Base-by-base conservation (phyloP, 305 asterid species). In the Galium porrigens region DNA sequence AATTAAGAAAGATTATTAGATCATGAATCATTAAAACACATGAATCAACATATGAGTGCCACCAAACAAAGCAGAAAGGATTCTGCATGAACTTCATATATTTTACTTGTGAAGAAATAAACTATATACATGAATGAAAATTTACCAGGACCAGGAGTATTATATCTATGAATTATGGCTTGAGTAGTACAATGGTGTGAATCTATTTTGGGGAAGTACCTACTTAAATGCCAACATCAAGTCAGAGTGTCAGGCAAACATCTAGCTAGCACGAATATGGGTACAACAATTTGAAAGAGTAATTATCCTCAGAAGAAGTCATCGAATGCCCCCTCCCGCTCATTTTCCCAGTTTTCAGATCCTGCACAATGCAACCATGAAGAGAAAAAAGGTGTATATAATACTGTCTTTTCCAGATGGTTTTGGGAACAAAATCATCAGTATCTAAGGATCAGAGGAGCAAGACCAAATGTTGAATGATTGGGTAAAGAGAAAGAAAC, bases 321-420 rank as follows among this genome's bases (percentile, higher is more conserved):
- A 81, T 89, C 96, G 66, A 92, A 92, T 68, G 94, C 89, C 82
- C 99, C 97, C 81, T 87, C 96, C 80, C 90, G 74, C 68, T 85
- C 94, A 78, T 74, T 75, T 85, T 83, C 94, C 86, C 91, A 82
- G 78, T 83, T 81, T 76, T 76, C 86, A 74, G 82, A 69, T 82
- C 99, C 99, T 92, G 96, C 97, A 84, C 84, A 85, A 82, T 65
- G 85, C 86, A 84, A 80, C 86, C 89, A 81, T 84, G 80, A 71
- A 82, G 79, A 84, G 79, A 44, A 78, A 77, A 79, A 79, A 72
- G 78, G 70, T 76, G 74, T 79, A 72, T 73, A 79, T 77, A 82
- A 72, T 71, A 65, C 62, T 60, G 78, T 65, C 71, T 77, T 77
- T 71, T 68, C 69, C 44, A 41, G 69, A 53, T 46, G 54, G 70